Evolutionary conservation across 73 alveolate species (phyloP).

Genomic region (Loxodes magnus): DNA sequence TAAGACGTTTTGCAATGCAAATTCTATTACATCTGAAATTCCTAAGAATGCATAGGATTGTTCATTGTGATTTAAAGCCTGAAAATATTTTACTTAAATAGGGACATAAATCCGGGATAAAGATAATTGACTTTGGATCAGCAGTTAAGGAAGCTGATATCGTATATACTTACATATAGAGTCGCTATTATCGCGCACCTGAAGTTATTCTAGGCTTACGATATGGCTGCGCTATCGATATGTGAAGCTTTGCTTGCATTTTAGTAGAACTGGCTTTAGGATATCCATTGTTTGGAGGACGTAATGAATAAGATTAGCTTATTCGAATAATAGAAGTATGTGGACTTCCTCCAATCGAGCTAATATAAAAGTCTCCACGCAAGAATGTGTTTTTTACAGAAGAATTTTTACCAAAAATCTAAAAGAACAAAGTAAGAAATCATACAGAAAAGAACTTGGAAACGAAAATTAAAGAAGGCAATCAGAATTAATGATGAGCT

Average conservation of each 20-base stretch:
- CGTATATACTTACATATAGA: conserved; percentile 73
- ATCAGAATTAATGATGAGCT: too few relatives aligned
- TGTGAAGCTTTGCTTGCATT: conserved; percentile 94
- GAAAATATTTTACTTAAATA: conserved; percentile 56
- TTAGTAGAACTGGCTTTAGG: conserved; percentile 81
- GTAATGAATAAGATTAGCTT: conserved; percentile 65
- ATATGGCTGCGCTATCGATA: conserved; percentile 83
- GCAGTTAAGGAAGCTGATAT: conserved; percentile 45
- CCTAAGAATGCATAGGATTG: conserved; percentile 30
- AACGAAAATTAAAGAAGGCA: too few relatives aligned
- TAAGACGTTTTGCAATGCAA: conserved; percentile 52
- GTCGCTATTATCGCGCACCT: conserved; percentile 93
- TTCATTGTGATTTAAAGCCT: conserved; percentile 85
- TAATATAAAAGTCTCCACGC: conserved; percentile 42
- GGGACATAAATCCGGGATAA: conserved; percentile 41
- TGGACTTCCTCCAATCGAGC: conserved; percentile 71
- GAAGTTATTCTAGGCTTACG: conserved; percentile 91
- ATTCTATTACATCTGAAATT: conserved; percentile 39
- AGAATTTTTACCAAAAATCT: background rate
- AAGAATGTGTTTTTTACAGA: conserved; percentile 27
- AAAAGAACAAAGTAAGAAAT: background rate
- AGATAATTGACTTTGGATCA: conserved; percentile 76
- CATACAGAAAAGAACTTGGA: too few relatives aligned
- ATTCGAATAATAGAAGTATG: conserved; percentile 55
- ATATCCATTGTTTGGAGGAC: conserved; percentile 79